Conservation (phyloP, 805 yeast species). For the Jamesozyma piceae region DNA sequence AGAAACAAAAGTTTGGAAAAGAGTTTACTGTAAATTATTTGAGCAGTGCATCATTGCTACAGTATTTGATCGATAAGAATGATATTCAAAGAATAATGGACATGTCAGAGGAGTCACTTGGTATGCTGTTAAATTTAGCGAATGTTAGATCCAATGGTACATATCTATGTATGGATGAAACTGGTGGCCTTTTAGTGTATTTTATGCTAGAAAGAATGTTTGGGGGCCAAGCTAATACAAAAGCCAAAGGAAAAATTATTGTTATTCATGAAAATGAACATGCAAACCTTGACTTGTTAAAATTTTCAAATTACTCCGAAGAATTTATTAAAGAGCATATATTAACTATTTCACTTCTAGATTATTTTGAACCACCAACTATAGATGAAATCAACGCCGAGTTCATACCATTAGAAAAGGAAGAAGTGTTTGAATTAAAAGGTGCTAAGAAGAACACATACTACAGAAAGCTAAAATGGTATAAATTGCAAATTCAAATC, state of each 20-base stretch:
- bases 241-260: conserved; percentile 48
- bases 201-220: conserved; percentile 87
- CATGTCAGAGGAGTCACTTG: conserved; percentile 77
- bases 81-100: conserved; percentile 59
- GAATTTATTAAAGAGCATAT: conserved; percentile 46
- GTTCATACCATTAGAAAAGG: conserved; percentile 35
- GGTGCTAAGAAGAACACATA: conserved; percentile 58
- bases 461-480: conserved; percentile 50
- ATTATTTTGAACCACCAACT: conserved; percentile 68
- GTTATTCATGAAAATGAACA: conserved; percentile 90
- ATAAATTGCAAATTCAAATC: conserved; percentile 30
- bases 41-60: conserved; percentile 59
- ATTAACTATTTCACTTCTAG: conserved; percentile 65
- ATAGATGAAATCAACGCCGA: conserved; percentile 36
- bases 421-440: conserved; percentile 46
- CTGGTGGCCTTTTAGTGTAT: conserved; percentile 83
- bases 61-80: conserved; percentile 71
- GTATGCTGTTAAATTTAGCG: conserved; percentile 65
- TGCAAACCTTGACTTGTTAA: conserved; percentile 64
- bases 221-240: conserved; percentile 28
- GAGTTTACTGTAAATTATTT: conserved; percentile 75
- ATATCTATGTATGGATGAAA: conserved; percentile 82
- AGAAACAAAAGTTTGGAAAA: conserved; percentile 82
- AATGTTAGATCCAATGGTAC: conserved; percentile 85
- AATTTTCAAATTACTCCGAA: conserved; percentile 55